Percentiles rank a stretch among this genome's conserved stretches.
These are phyloP conservation scores for Aspergillus sp. DNA, from an alignment of 2,329 filamentous ascomycete genomes.

Conservation along the genomic window DNA sequence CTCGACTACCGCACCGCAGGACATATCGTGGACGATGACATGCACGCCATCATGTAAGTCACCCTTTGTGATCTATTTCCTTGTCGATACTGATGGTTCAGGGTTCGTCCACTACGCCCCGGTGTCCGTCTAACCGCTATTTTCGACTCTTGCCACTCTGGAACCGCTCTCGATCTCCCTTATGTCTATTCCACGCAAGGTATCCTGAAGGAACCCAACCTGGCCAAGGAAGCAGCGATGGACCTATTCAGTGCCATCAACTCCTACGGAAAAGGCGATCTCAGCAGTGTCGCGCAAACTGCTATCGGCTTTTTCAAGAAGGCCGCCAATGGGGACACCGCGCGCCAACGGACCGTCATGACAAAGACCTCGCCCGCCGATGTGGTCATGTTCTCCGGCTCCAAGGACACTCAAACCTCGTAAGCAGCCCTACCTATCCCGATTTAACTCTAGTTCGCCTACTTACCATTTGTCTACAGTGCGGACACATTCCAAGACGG, in stretches of 20 bases:
- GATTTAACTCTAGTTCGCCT: neutral
- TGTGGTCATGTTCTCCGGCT: slow-evolving; percentile 96
- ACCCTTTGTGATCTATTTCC: neutral
- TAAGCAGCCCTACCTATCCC: slow-evolving; percentile 19
- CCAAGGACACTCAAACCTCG: slow-evolving; percentile 87
- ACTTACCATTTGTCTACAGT: slow-evolving; percentile 48
- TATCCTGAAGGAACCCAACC: slow-evolving; percentile 67
- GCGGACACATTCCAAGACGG: slow-evolving; percentile 87
- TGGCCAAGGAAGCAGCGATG: slow-evolving; percentile 67
- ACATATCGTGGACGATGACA: slow-evolving; percentile 76
- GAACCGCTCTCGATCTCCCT: slow-evolving; percentile 67
- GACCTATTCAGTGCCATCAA: slow-evolving; percentile 66
- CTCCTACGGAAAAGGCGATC: slow-evolving; percentile 79
- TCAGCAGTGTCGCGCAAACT: slow-evolving; percentile 75
- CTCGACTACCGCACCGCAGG: slow-evolving; percentile 70
- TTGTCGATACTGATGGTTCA: slow-evolving; percentile 5
- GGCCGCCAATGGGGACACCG: slow-evolving; percentile 74
- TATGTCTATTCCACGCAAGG: slow-evolving; percentile 68
- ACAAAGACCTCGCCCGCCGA: slow-evolving; percentile 95
- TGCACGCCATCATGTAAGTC: slow-evolving; percentile 66
- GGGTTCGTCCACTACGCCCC: slow-evolving; percentile 72
- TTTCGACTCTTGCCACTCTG: slow-evolving; percentile 69
- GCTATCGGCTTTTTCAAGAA: slow-evolving; percentile 88
- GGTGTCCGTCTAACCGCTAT: slow-evolving; percentile 79
- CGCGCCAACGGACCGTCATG: slow-evolving; percentile 74